These are phyloP conservation scores for Triglochin maritima DNA, from an alignment of 106 monocot genomes.

Conservation along the genomic window DNA sequence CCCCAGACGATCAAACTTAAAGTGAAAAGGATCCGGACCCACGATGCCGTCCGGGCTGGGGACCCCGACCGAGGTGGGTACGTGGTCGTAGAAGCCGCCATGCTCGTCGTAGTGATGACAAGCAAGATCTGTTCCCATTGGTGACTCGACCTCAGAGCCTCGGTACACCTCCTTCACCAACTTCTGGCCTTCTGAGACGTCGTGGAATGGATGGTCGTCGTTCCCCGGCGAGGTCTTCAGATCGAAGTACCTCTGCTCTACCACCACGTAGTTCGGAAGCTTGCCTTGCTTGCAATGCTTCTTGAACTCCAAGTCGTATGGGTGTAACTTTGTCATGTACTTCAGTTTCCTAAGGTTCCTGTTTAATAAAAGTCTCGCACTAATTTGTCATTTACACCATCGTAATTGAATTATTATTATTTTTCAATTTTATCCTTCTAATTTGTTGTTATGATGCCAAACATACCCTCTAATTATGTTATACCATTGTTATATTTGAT, in stretches of 20 bases:
- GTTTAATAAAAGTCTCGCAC: no score
- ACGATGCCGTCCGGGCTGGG: constrained; percentile 75
- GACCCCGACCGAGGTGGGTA: constrained; percentile 58
- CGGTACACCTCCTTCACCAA: constrained; percentile 81
- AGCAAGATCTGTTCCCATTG: constrained; percentile 87
- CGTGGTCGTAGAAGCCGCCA: constrained; percentile 93
- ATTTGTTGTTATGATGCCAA: no score
- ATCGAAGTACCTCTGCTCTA: constrained; percentile 91
- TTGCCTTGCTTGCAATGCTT: constrained; percentile 73
- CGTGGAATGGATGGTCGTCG: constrained; percentile 93
- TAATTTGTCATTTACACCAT: no score
- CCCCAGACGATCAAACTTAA: constrained; percentile 77
- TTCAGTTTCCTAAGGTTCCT: constrained; percentile 74
- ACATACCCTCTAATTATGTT: no score
- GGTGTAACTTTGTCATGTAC: constrained; percentile 55
- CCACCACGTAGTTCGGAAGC: constrained; percentile 85
- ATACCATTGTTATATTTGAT: no score
- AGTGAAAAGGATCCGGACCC: constrained; percentile 58
- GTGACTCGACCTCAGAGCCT: constrained; percentile 74
- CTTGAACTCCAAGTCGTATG: constrained; percentile 68
- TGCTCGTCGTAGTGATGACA: constrained; percentile 88
- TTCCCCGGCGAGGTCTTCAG: constrained; percentile 68
- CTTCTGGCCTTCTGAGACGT: constrained; percentile 76
- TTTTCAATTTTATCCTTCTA: no score
- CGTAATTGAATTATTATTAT: not conserved